A percentile compares a stretch with the other conserved stretches of the same genome.
These are phyloP conservation scores for Ligustrum vulgare DNA, from an alignment of 257 asterid species.

Conservation along the genomic window DNA sequence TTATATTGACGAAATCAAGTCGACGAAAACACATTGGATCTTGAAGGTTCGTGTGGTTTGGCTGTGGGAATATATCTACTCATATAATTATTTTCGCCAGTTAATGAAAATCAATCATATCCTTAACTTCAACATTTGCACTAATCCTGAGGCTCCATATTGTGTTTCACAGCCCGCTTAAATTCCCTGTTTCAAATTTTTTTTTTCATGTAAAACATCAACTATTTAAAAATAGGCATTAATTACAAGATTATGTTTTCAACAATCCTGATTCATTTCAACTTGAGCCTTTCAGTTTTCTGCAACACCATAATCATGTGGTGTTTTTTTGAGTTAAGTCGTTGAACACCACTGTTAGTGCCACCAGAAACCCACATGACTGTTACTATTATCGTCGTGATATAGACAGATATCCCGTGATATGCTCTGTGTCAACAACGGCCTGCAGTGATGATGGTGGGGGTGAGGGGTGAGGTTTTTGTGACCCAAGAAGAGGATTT, in stretches of 20 bases:
- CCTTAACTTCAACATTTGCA: neutral
- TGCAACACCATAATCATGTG: constrained; percentile 22
- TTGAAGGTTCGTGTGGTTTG: no score
- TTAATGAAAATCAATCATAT: neutral
- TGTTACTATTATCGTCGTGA: constrained; percentile 8
- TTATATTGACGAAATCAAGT: no score
- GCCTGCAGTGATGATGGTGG: constrained; percentile 54
- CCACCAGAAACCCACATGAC: constrained; percentile 10
- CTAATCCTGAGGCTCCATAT: neutral
- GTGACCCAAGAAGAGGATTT: constrained; percentile 40
- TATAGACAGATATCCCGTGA: constrained; percentile 24
- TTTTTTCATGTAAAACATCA: neutral
- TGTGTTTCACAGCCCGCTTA: neutral
- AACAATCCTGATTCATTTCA: constrained; percentile 42
- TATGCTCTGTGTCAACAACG: constrained; percentile 32
- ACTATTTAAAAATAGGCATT: neutral
- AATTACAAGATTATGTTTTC: constrained; percentile 36
- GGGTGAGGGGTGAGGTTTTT: constrained; percentile 40
- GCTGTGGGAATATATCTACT: no score
- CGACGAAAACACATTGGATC: no score
- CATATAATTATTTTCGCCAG: no score
- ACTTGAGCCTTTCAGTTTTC: constrained; percentile 43
- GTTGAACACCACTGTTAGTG: neutral
- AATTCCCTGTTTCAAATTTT: neutral
- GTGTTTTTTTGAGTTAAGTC: constrained; percentile 31